These are phyloP conservation scores for Schizosaccharomyces lindneri DNA, from an alignment of 805 yeast genomes.

Conservation along the genomic window DNA sequence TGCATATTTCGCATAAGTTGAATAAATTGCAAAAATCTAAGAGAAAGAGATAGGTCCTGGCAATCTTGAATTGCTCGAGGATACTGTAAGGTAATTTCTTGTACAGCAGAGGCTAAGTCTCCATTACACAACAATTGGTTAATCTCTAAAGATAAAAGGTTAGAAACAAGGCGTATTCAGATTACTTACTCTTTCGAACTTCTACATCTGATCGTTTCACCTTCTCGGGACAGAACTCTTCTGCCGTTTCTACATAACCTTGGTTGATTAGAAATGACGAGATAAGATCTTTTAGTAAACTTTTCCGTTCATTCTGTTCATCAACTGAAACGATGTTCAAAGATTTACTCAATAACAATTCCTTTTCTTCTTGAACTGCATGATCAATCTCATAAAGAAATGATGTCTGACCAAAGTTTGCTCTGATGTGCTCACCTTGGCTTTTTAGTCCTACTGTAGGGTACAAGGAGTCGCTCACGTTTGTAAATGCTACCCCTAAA, in stretches of 20 bases:
- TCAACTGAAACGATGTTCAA: conserved; percentile 5
- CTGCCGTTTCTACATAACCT: conserved; percentile 31
- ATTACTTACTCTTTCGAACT: background rate
- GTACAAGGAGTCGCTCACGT: conserved; percentile 19
- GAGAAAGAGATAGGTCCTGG: background rate
- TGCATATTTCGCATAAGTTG: background rate
- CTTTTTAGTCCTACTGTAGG: conserved; percentile 26
- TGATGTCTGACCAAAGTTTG: conserved; percentile 27
- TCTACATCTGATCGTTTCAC: background rate
- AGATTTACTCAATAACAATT: conserved; percentile 11
- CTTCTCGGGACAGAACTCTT: conserved; percentile 16
- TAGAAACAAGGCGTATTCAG: background rate
- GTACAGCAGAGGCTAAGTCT: background rate
- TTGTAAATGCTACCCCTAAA: conserved; percentile 29
- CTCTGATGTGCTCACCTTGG: conserved; percentile 18
- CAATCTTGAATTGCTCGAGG: background rate
- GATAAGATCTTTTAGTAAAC: conserved; percentile 11
- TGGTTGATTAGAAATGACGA: conserved; percentile 30
- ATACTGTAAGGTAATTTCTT: background rate
- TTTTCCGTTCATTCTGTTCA: background rate
- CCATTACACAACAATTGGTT: background rate
- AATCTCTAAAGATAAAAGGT: background rate
- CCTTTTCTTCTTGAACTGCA: conserved; percentile 24
- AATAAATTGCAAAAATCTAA: background rate
- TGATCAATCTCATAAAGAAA: conserved; percentile 37